Percentiles rank a stretch among this genome's conserved stretches.
phyloP scores from a whole-genome alignment of 2,329 filamentous ascomycete species.

The Pseudogymnoascus sp. region DNA sequence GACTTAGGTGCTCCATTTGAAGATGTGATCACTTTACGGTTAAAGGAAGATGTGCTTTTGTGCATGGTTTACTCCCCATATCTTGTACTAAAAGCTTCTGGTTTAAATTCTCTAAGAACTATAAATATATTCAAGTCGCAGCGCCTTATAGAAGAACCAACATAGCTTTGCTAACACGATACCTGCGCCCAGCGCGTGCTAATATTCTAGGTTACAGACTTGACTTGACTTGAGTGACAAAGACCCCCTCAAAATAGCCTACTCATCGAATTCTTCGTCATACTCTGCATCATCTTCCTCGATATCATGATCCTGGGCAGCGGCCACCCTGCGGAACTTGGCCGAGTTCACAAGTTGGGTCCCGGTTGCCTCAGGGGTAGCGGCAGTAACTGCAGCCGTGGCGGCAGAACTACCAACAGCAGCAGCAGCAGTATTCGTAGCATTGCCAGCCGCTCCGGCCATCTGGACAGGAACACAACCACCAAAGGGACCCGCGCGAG shows the following conservation, averaged over 20 bases:
- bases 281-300: background rate
- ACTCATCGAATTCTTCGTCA: background rate
- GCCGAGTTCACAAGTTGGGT: background rate
- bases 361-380: background rate
- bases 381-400: background rate
- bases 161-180: background rate
- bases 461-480: constrained; percentile 52
- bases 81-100: too few relatives aligned
- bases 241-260: background rate
- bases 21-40: too few relatives aligned
- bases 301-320: background rate
- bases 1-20: too few relatives aligned
- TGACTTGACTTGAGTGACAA: background rate
- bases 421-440: constrained; percentile 13
- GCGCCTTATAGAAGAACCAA: background rate
- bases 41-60: too few relatives aligned
- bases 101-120: too few relatives aligned
- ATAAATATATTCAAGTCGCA: too few relatives aligned
- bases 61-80: too few relatives aligned
- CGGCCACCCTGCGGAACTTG: background rate
- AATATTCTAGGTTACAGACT: background rate
- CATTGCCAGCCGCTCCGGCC: constrained; percentile 16
- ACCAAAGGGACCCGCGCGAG: constrained; percentile 55
- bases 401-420: constrained; percentile 10
- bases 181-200: background rate